A percentile compares a stretch with the other conserved stretches of the same genome.
phyloP scores from a whole-genome alignment of 2,329 filamentous ascomycete species.

The Neopestalotiopsis sp. region DNA sequence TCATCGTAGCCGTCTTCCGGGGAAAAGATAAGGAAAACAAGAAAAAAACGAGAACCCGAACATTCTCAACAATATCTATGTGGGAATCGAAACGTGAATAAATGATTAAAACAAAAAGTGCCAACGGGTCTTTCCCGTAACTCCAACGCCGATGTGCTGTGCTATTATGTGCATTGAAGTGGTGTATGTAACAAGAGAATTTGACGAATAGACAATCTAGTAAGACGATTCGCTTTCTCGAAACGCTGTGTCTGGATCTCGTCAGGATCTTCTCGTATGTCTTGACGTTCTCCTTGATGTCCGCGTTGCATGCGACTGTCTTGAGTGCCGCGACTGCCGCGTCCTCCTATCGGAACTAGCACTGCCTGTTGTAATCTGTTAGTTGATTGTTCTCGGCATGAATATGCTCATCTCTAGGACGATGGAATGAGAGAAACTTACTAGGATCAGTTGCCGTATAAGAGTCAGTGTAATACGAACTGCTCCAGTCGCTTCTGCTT shows the following conservation, averaged over 20 bases:
- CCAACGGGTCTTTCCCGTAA: background rate
- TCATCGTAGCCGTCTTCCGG: background rate
- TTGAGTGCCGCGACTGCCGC: conserved; percentile 37
- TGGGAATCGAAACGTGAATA: background rate
- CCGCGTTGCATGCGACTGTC: conserved; percentile 32
- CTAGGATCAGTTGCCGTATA: conserved; percentile 57
- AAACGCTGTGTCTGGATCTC: background rate
- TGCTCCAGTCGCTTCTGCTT: conserved; percentile 52
- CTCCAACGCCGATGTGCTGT: conserved; percentile 9
- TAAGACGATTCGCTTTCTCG: background rate
- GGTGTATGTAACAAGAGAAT: background rate
- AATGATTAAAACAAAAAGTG: background rate
- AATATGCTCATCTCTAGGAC: background rate
- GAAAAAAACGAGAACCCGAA: background rate
- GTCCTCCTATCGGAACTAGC: conserved; percentile 51
- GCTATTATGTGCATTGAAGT: background rate
- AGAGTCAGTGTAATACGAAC: conserved; percentile 59
- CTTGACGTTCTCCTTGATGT: conserved; percentile 29
- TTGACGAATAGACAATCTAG: conserved; percentile 3
- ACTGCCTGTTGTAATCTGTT: conserved; percentile 45
- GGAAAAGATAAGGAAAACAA: background rate
- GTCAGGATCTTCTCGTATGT: conserved; percentile 20
- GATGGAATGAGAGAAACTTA: conserved; percentile 43
- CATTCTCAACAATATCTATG: conserved; percentile 4
- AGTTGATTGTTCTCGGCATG: conserved; percentile 19